These are phyloP conservation scores for Epichloe uncinata DNA, from an alignment of 2,329 filamentous ascomycete genomes.

Conservation along the genomic window DNA sequence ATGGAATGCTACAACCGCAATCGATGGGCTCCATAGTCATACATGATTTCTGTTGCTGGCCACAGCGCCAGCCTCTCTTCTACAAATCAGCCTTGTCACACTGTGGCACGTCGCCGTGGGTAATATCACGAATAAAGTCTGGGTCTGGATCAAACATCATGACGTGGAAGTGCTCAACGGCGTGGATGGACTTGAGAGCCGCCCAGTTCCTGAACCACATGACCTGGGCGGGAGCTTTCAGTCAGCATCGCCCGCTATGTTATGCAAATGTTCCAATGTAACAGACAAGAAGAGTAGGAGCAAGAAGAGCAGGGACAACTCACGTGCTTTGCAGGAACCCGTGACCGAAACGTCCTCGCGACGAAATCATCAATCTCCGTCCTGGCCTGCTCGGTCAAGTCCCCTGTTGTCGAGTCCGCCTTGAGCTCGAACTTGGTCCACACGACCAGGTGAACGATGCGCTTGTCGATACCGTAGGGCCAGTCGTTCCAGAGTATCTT, in stretches of 20 bases:
- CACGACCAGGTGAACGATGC: conserved; percentile 74
- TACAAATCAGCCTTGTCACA: conserved; percentile 26
- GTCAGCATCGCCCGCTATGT: not conserved
- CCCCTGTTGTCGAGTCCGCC: conserved; percentile 50
- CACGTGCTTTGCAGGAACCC: conserved; percentile 39
- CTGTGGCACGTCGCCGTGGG: conserved; percentile 58
- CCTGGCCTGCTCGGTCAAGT: conserved; percentile 52
- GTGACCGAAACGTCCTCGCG: conserved; percentile 45
- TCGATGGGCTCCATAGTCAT: too few relatives aligned
- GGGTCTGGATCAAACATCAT: conserved; percentile 71
- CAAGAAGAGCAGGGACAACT: conserved; percentile 14
- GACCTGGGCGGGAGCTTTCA: conserved; percentile 15
- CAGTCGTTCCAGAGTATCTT: conserved; percentile 83
- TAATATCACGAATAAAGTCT: conserved; percentile 56
- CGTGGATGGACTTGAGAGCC: conserved; percentile 69
- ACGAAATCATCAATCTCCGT: conserved; percentile 60
- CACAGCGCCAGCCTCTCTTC: not conserved
- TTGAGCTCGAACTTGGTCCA: conserved; percentile 83
- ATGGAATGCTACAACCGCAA: too few relatives aligned
- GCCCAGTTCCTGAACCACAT: conserved; percentile 63
- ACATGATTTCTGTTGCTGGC: too few relatives aligned
- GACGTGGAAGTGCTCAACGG: conserved; percentile 89
- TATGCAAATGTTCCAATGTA: not conserved
- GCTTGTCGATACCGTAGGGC: conserved; percentile 73
- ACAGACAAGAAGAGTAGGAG: not conserved